Evolutionary conservation across 2,329 filamentous ascomycete species (phyloP).

Genomic region (Aspergillus sclerotialis): DNA sequence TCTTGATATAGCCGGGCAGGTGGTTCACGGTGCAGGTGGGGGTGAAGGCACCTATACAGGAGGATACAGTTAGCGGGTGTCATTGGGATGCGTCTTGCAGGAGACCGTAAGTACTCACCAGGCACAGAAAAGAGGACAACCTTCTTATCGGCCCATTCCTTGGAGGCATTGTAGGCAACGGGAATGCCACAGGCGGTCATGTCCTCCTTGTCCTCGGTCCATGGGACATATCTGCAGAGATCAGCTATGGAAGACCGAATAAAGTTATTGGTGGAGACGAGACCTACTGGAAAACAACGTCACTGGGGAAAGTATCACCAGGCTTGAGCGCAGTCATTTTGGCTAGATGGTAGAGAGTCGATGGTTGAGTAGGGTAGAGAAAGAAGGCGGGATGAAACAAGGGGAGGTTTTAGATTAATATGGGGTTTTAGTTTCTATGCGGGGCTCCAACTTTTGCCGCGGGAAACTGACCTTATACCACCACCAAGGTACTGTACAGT

Average conservation of each 20-base stretch:
- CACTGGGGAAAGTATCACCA: constrained; percentile 75
- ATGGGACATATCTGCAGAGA: constrained; percentile 62
- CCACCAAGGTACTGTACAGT: no score
- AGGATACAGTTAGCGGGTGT: no score
- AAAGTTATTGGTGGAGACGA: no score
- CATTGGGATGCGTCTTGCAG: no score
- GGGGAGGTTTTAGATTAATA: no score
- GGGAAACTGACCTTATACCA: no score
- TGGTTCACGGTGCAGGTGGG: constrained; percentile 75
- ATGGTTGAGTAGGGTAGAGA: no score
- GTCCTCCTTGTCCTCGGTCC: constrained; percentile 60
- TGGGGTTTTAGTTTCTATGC: no score
- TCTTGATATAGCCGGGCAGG: constrained; percentile 69
- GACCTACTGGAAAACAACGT: constrained; percentile 65
- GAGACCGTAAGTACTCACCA: constrained; percentile 34
- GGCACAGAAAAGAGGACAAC: constrained; percentile 66
- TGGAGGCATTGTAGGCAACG: constrained; percentile 69
- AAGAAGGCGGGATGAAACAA: no score
- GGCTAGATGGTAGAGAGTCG: constrained; percentile 2
- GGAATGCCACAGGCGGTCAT: constrained; percentile 74
- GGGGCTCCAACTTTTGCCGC: no score
- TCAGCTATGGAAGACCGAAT: no score
- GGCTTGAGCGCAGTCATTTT: constrained; percentile 62
- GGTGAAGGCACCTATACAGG: constrained; percentile 63
- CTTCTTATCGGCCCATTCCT: constrained; percentile 66